Conservation (phyloP, 441 rosid genomes). For the Flueggea neowawraea region DNA sequence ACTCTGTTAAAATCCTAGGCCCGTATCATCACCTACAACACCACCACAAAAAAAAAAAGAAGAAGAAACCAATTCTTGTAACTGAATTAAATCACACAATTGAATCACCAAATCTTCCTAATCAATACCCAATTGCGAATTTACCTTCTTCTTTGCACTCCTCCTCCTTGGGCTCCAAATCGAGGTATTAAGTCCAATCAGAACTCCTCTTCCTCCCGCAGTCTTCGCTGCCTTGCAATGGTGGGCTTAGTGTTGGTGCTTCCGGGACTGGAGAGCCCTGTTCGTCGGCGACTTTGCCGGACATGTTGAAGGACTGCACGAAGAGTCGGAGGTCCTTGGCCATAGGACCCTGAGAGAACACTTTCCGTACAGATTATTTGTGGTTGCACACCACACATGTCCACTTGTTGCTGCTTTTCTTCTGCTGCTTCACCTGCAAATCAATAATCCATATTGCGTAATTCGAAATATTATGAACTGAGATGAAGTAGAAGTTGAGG, state of each 20-base stretch:
- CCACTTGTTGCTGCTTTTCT: conserved; percentile 80
- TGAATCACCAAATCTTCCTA: background rate
- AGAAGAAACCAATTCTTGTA: background rate
- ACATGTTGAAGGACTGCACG: conserved; percentile 78
- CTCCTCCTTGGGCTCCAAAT: conserved; percentile 14
- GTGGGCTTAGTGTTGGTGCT: background rate
- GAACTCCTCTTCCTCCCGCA: conserved; percentile 30
- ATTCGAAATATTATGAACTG: too few species aligned
- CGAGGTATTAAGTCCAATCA: conserved; percentile 72
- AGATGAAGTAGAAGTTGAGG: too few species aligned
- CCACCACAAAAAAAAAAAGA: too few species aligned
- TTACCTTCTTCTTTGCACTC: conserved; percentile 1
- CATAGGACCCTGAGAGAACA: conserved; percentile 56
- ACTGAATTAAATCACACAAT: background rate
- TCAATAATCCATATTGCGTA: too few species aligned
- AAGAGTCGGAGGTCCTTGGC: conserved; percentile 75
- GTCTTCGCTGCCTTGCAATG: conserved; percentile 1
- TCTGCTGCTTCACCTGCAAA: conserved; percentile 78
- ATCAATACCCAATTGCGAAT: background rate
- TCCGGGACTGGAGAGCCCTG: background rate
- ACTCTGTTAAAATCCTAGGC: conserved; percentile 45
- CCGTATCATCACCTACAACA: conserved; percentile 22
- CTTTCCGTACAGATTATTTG: conserved; percentile 66
- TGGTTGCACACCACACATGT: conserved; percentile 76
- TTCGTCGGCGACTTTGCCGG: conserved; percentile 38